Evolutionary conservation across 257 asterid species (phyloP), one percentile per base, ranked within the genome.

Genomic region (Nemophila menziesii): DNA sequence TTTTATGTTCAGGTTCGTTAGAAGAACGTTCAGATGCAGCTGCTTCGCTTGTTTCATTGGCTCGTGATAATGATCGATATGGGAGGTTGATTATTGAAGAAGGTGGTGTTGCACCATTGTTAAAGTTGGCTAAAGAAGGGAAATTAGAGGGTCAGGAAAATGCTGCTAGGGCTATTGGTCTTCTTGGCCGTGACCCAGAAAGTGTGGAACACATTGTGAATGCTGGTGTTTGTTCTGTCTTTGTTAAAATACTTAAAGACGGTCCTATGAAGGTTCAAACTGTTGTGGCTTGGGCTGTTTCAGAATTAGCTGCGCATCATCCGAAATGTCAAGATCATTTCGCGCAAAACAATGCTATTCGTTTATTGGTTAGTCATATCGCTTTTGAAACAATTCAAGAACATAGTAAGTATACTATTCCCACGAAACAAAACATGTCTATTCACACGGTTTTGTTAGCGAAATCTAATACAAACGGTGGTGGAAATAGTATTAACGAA

Each of bases 21-120:
- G 60, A 60, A 8, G 66, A 60, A 1, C 66, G 66, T 7, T 52
- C 55, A 2, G 66, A 60, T 36, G 66, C 66, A 15, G 66, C 66
- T 4, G 45, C 45, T 15, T 40, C 45, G 8, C 22, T 40, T 11
- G 45, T 40, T 16, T 40, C 45, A 1, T 40, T 40, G 45, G 45
- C 45, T 16, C 45, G 45, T 4, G 45, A 40, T 14, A 40, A 40
- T n/a, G 45, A 40, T 3, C 45, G 45, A 5, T 40, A 40, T n/a
- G 22, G 22, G 6, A 40, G 11, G 13, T 40, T 41, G 46, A 41
- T 41, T 15, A 41, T 41, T 17, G 46, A 41, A 8, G 46, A 41
- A 19, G 46, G 46, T 16, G 45, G 45, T 13, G 45, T 40, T 40
- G 12, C 8, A 6, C 45, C 45, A 18, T 41, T 41, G 23, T 21